A percentile compares a stretch with the other conserved stretches of the same genome.
phyloP scores from a whole-genome alignment of 2,329 filamentous ascomycete genomes.

The Trichoderma atroviride region DNA sequence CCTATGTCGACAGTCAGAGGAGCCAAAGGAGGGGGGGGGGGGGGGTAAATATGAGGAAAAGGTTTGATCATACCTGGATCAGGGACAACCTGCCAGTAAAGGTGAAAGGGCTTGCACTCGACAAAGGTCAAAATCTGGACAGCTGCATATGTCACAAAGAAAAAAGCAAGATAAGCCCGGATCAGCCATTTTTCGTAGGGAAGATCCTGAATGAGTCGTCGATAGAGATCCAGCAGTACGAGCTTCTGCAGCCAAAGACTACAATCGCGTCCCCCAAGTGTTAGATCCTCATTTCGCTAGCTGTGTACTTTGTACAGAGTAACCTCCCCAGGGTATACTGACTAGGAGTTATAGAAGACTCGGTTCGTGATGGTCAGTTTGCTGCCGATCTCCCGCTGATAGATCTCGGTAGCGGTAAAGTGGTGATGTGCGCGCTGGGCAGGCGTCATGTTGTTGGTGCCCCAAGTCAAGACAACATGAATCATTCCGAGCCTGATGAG shows the following conservation, averaged over 20 bases:
- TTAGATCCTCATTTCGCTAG: background rate
- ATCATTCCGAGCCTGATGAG: constrained; percentile 35
- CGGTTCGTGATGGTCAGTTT: constrained; percentile 40
- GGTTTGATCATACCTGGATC: constrained; percentile 36
- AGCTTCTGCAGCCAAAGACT: constrained; percentile 38
- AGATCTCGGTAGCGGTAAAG: constrained; percentile 39
- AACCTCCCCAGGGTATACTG: constrained; percentile 29
- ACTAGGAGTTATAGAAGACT: constrained; percentile 42
- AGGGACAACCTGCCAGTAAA: constrained; percentile 60
- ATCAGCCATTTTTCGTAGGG: constrained; percentile 34
- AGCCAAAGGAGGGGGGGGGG: too few relatives aligned
- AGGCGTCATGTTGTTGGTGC: constrained; percentile 40
- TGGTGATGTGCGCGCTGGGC: constrained; percentile 30
- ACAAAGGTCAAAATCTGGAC: constrained; percentile 40
- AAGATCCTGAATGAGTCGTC: constrained; percentile 32
- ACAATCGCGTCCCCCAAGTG: background rate
- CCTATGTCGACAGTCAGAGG: constrained; percentile 27
- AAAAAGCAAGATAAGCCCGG: constrained; percentile 33
- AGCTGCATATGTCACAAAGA: constrained; percentile 37
- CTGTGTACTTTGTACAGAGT: background rate
- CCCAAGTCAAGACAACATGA: constrained; percentile 42
- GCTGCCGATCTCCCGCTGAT: constrained; percentile 40
- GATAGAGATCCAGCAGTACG: constrained; percentile 36
- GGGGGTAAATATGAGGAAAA: background rate
- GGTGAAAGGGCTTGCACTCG: constrained; percentile 50